A percentile compares a stretch with the other conserved stretches of the same genome.
Conservation (phyloP, 352 stramenopile species). For the Globisporangium abappressorium region DNA sequence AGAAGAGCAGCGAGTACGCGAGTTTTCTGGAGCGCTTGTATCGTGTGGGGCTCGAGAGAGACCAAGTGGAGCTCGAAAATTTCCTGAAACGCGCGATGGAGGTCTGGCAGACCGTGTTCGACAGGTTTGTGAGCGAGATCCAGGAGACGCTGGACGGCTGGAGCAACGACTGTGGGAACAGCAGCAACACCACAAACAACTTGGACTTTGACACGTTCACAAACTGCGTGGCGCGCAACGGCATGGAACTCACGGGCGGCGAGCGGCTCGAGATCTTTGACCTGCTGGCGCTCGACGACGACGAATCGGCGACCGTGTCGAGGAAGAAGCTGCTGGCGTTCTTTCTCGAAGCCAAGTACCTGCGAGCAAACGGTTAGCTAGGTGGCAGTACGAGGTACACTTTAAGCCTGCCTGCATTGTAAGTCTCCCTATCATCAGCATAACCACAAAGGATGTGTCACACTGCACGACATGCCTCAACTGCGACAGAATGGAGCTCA, state of each 20-base stretch:
- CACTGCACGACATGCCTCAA: too few species aligned
- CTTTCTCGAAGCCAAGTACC: slow-evolving; percentile 27
- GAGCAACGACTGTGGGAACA: neutral
- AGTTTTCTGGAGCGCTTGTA: slow-evolving; percentile 41
- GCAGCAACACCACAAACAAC: neutral
- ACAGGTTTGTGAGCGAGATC: slow-evolving; percentile 27
- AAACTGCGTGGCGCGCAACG: slow-evolving; percentile 27
- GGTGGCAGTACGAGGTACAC: too few species aligned
- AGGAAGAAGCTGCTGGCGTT: slow-evolving; percentile 27
- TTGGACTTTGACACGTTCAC: slow-evolving; percentile 47
- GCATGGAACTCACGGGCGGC: slow-evolving; percentile 48
- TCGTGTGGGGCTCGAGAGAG: slow-evolving; percentile 34
- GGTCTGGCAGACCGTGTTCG: slow-evolving; percentile 40
- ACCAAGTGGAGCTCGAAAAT: slow-evolving; percentile 38
- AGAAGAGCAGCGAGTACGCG: slow-evolving; percentile 27
- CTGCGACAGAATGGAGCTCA: too few species aligned
- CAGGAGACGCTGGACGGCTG: slow-evolving; percentile 21
- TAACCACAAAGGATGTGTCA: too few species aligned
- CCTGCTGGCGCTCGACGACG: slow-evolving; percentile 35
- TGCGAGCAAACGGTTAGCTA: slow-evolving; percentile 7
- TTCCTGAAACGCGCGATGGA: slow-evolving; percentile 42
- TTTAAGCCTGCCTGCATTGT: too few species aligned
- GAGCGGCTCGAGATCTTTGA: slow-evolving; percentile 63
- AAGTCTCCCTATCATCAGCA: too few species aligned
- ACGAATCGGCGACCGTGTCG: slow-evolving; percentile 22